phyloP scores from a whole-genome alignment of 495 filamentous ascomycete genomes.

The Aspergillus saccharolyticus region DNA sequence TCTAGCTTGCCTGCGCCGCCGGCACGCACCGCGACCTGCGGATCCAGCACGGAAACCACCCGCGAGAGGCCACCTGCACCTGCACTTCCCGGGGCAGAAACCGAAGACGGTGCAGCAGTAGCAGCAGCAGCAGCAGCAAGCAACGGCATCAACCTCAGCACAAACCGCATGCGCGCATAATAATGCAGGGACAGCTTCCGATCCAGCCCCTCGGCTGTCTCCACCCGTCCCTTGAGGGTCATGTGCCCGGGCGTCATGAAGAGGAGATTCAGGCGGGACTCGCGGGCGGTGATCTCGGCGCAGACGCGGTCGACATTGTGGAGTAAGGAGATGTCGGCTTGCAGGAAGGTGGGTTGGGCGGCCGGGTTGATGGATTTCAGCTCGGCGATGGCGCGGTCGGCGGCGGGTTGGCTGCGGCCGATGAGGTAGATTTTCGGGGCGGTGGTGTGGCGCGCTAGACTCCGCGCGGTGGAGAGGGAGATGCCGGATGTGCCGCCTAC shows the following conservation, averaged over 20 bases:
- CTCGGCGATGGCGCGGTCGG: slow-evolving; percentile 21
- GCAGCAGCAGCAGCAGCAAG: slow-evolving; percentile 42
- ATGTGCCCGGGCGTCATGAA: slow-evolving; percentile 32
- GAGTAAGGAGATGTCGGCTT: slow-evolving; percentile 51
- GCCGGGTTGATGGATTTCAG: slow-evolving; percentile 33
- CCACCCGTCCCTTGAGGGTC: slow-evolving; percentile 8
- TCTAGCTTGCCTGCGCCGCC: slow-evolving; percentile 49
- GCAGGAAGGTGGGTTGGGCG: slow-evolving; percentile 18
- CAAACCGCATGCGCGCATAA: slow-evolving; percentile 65
- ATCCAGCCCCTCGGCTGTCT: slow-evolving; percentile 59
- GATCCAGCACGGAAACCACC: slow-evolving; percentile 52
- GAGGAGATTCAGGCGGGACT: slow-evolving; percentile 55
- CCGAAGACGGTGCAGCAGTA: too few species aligned
- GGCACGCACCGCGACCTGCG: slow-evolving; percentile 15
- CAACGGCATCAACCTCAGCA: slow-evolving; percentile 56
- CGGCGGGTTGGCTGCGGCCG: slow-evolving; percentile 37
- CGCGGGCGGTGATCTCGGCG: slow-evolving; percentile 44
- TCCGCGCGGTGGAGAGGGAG: slow-evolving; percentile 52
- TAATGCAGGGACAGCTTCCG: slow-evolving; percentile 51
- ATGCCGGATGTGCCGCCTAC: slow-evolving; percentile 65
- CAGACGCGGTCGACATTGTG: slow-evolving; percentile 53
- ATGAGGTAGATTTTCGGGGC: slow-evolving; percentile 46
- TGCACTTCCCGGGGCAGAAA: too few species aligned
- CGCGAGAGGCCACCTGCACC: slow-evolving; percentile 37
- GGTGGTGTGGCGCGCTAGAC: slow-evolving; percentile 48